A percentile compares a stretch with the other conserved stretches of the same genome.
These are phyloP conservation scores for Coniferiporia weirii DNA, from an alignment of 1,284 basidiomycete genomes.

Conservation along the genomic window DNA sequence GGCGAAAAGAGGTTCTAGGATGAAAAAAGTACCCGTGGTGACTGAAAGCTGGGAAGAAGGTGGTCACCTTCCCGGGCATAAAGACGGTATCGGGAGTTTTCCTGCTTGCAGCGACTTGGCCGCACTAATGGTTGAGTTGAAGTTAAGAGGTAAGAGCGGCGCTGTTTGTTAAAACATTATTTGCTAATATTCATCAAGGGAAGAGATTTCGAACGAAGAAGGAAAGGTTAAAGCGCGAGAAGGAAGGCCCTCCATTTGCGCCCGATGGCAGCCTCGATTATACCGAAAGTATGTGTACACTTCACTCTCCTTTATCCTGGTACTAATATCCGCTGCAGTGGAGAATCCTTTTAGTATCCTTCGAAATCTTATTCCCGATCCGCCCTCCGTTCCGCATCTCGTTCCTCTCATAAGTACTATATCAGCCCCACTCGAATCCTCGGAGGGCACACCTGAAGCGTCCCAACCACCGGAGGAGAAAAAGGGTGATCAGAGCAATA, in stretches of 20 bases:
- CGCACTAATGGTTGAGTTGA: constrained; percentile 60
- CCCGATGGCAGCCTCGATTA: constrained; percentile 73
- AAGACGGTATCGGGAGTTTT: constrained; percentile 67
- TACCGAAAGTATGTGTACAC: constrained; percentile 49
- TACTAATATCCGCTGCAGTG: constrained; percentile 39
- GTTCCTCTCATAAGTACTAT: constrained; percentile 49
- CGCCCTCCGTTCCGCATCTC: constrained; percentile 46
- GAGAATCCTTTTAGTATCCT: constrained; percentile 72
- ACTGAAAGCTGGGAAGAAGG: constrained; percentile 56
- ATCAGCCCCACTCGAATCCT: constrained; percentile 18
- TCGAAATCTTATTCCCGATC: constrained; percentile 55
- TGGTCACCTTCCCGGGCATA: constrained; percentile 66
- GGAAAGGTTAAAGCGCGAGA: constrained; percentile 66
- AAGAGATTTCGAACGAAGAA: constrained; percentile 76
- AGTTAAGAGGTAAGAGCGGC: constrained; percentile 53
- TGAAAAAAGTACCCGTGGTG: constrained; percentile 14
- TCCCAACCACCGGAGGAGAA: constrained; percentile 11
- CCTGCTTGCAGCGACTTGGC: constrained; percentile 65
- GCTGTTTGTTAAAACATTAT: neutral
- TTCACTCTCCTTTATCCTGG: constrained; percentile 6
- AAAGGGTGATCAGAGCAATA: constrained; percentile 14
- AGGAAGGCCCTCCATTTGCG: constrained; percentile 59
- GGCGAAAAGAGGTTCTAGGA: constrained; percentile 1
- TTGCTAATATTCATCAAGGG: constrained; percentile 34
- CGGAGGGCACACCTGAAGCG: constrained; percentile 1